Evolutionary conservation across 208 protist species (phyloP).

Genomic region (Trypanosoma scelopori): DNA sequence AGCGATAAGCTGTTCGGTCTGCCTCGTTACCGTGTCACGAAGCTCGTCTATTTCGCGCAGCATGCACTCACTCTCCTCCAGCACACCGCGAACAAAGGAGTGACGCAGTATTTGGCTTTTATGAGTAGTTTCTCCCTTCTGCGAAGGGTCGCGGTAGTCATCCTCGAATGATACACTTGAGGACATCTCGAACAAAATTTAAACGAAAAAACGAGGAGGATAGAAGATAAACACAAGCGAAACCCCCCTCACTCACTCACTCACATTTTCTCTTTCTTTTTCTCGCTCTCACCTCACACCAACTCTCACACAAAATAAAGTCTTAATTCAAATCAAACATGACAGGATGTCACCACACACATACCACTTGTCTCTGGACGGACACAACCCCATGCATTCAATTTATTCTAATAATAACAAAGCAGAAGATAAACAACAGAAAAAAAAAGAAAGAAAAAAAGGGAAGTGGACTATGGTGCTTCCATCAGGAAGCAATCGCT

Average conservation of each 20-base stretch:
- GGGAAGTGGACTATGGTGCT: constrained; percentile 10
- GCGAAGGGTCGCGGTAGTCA: neutral
- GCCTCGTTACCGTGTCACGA: constrained; percentile 7
- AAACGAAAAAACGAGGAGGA: neutral
- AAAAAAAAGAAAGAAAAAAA: constrained; percentile 25
- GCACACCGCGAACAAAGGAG: constrained; percentile 13
- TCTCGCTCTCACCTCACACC: too few species aligned
- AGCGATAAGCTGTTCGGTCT: constrained; percentile 7
- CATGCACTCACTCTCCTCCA: constrained; percentile 26
- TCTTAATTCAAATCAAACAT: too few species aligned
- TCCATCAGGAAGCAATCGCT: neutral
- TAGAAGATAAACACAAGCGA: too few species aligned
- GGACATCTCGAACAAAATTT: constrained; percentile 4
- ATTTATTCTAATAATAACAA: constrained; percentile 21
- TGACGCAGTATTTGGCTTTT: neutral
- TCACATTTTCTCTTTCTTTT: neutral
- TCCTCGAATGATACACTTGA: constrained; percentile 14
- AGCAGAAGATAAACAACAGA: constrained; percentile 28
- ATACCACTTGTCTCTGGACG: too few species aligned
- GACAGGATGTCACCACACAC: too few species aligned
- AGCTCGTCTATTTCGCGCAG: constrained; percentile 22
- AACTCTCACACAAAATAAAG: too few species aligned
- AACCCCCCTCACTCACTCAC: neutral
- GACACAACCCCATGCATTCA: too few species aligned
- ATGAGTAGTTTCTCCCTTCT: neutral